These are phyloP conservation scores for Rhododendron ferrugineum DNA, from an alignment of 148 eudicot species.

Conservation along the genomic window DNA sequence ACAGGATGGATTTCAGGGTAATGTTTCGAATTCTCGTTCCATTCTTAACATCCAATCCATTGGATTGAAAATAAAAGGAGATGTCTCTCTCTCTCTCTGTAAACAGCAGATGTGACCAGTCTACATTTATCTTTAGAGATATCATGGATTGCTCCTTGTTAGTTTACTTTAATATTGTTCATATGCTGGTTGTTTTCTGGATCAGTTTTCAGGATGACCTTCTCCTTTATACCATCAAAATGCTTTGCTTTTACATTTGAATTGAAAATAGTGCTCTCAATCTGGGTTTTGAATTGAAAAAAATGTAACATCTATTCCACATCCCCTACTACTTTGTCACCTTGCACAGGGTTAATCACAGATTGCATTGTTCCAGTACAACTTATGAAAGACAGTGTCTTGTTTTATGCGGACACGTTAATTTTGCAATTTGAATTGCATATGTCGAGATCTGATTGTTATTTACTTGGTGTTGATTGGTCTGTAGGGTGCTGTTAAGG, in stretches of 20 bases:
- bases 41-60: not conserved
- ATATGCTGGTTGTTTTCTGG: not conserved
- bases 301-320: not conserved
- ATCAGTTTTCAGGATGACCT: not conserved
- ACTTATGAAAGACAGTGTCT: not conserved
- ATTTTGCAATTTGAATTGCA: slow-evolving; percentile 1
- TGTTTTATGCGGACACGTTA: not conserved
- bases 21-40: not conserved
- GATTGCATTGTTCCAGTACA: not conserved
- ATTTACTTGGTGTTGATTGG: not conserved
- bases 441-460: not conserved
- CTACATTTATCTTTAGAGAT: not conserved
- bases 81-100: not conserved
- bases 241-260: not conserved
- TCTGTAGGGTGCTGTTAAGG: slow-evolving; percentile 74
- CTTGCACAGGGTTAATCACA: not conserved
- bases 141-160: not conserved
- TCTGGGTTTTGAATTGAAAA: not conserved
- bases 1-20: slow-evolving; percentile 86
- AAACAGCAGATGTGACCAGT: not conserved
- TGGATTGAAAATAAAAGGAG: not conserved
- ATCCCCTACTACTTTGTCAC: slow-evolving; percentile 2
- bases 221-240: not conserved
- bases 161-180: not conserved
- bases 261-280: not conserved